Base-by-base conservation (phyloP, 169 alveolate species). In the Amoebophrya sp. region DNA sequence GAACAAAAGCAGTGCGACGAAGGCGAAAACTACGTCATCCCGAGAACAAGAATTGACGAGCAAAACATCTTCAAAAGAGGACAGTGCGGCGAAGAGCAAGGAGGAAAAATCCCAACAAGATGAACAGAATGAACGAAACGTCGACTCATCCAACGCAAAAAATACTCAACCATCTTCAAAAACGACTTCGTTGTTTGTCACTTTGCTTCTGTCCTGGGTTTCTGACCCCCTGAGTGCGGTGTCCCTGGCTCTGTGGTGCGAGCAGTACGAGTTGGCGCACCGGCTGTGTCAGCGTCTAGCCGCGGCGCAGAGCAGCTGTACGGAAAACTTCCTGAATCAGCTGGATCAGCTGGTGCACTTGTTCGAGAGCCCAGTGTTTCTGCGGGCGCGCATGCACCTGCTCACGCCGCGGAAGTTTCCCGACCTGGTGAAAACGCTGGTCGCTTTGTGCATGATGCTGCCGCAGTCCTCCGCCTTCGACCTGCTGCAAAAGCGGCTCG, bases 381-480 rank as follows among this genome's bases (percentile, higher is more conserved):
- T 66, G 35, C 83, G 83, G 29, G 83, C 83, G 32, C 83, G 83
- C 83, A 66, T 66, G 83, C 83, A 25, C 10, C 83, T 66, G 83
- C 18, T 66, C 32, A 25, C 1, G 1, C 66, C 66, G 29, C 29
- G 29, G 7, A 18, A 18, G 7, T 12, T 12, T 18, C 29, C 66
- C 10, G 83, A 7, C 1, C 83, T 66, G 83, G 29, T 66, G 83
- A 7, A 25, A 7, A 66, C 83, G 83, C 83, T 66, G 35, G 83
- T n/a, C 7, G 12, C 83, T 7, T 25, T 66, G 29, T 66, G 83
- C 83, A 66, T 66, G 83, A 66, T 66, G 29, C 83, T 66, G 29
- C 83, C 83, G 83, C 83, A 66, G 35, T 18, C 32, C 35, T 7
- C 38, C 10, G 83, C 83, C 32, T 66, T 66, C 35, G 83, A 66